Evolutionary conservation across 805 yeast genomes (phyloP).

Genomic region (Wickerhamiella dianesei): DNA sequence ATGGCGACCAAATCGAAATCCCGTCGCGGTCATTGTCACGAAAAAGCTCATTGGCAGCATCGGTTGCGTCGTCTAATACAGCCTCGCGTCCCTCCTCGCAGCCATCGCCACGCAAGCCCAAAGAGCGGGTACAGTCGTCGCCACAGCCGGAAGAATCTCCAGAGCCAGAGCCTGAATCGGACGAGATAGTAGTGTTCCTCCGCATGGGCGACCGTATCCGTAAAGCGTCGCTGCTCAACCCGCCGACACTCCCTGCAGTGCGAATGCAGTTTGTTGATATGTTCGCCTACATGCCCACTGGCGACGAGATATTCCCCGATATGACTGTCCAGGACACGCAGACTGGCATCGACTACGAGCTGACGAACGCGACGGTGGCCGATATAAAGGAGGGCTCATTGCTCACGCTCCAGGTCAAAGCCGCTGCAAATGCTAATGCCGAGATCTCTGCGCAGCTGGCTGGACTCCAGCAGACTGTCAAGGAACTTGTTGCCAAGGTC

Average conservation of each 20-base stretch:
- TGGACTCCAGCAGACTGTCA: constrained; percentile 13
- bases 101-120: not conserved
- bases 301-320: constrained; percentile 54
- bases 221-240: constrained; percentile 14
- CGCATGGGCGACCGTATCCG: constrained; percentile 23
- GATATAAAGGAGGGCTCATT: constrained; percentile 51
- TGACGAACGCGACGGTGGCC: constrained; percentile 52
- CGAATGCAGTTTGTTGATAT: constrained; percentile 71
- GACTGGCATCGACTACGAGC: constrained; percentile 55
- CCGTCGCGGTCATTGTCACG: not conserved
- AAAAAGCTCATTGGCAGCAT: not conserved
- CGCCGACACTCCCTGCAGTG: constrained; percentile 18
- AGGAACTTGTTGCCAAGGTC: constrained; percentile 21
- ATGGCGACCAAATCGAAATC: not conserved
- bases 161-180: not conserved
- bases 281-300: constrained; percentile 70
- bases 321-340: constrained; percentile 55
- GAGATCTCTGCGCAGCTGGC: constrained; percentile 17
- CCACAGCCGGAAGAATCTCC: too few relatives aligned
- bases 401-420: constrained; percentile 41
- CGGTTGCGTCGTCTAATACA: not conserved
- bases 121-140: too few relatives aligned
- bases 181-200: constrained; percentile 20
- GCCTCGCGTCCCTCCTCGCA: not conserved
- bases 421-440: constrained; percentile 24